Percentiles rank a stretch among this genome's conserved stretches.
phyloP scores from a whole-genome alignment of 1,284 basidiomycete species.

The Volvariella volvacea region DNA sequence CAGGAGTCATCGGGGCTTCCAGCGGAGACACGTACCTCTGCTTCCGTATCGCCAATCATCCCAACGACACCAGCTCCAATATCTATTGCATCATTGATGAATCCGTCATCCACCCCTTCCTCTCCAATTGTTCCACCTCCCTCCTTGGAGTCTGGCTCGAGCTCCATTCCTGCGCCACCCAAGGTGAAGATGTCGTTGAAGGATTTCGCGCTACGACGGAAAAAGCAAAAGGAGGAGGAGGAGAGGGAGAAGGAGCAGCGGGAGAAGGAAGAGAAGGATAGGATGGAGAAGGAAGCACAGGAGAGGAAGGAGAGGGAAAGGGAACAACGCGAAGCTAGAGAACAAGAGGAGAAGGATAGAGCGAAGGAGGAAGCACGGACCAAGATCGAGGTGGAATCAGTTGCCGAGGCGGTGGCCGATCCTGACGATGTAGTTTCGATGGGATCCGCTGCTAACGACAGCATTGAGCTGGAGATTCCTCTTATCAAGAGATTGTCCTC shows the following conservation, averaged over 20 bases:
- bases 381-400: not conserved
- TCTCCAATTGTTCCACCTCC: no score
- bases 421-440: not conserved
- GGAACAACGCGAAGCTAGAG: not conserved
- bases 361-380: not conserved
- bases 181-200: slow-evolving; percentile 7
- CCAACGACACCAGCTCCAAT: no score
- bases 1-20: no score
- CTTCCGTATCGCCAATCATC: no score
- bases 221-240: slow-evolving; percentile 3
- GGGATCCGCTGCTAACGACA: not conserved
- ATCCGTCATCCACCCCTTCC: no score
- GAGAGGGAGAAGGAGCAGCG: not conserved
- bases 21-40: no score
- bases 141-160: no score
- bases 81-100: no score
- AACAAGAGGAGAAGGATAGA: not conserved
- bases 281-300: not conserved
- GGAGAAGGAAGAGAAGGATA: slow-evolving; percentile 1
- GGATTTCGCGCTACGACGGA: slow-evolving; percentile 5
- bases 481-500: no score
- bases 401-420: not conserved
- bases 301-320: not conserved
- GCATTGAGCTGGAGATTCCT: not conserved
- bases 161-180: not conserved